Base-by-base conservation (phyloP, 2,329 filamentous ascomycete genomes). In the Albifimbria verrucaria region DNA sequence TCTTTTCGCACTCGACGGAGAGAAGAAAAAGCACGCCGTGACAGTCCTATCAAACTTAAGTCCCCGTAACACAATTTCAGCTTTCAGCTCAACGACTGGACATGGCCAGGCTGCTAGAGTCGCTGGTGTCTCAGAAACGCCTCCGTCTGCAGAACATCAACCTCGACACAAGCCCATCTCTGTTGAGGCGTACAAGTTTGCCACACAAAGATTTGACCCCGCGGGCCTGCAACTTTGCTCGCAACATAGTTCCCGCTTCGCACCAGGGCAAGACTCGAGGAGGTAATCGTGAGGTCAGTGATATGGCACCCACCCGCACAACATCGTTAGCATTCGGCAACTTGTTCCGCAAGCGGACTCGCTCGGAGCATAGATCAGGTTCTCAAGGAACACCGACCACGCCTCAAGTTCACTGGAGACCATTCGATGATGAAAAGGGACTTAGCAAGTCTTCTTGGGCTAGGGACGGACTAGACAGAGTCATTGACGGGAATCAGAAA, bases 291-390 rank as follows among this genome's bases (percentile, higher is more conserved):
- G n/a, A n/a, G n/a, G n/a, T n/a, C n/a, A n/a, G n/a, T n/a, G n/a
- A n/a, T n/a, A 20, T 20, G 15, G 12, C 17, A 7, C 26, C 25
- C 12, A 20, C 51, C 53, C 4, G 24, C 36, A 62, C 57, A n/a
- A 59, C 65, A 18, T 57, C 62, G 11, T 61, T 65, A 1, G 44
- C 59, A 1, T 55, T 68, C 12, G 50, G 61, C 4, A 57, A 51
- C 23, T 49, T 68, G 7, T 62, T 68, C 42, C 63, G 64, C 20
- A 67, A 60, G 32, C 59, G 59, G 28, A 55, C 55, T 22, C 59
- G 57, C 36, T 56, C 59, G 26, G 63, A 63, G 6, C 28, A 59
- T 23, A 50, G 52, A 1, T 53, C 45, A 4, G 50, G 50, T 41
- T 57, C 57, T 9, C 61, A 61, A 11, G 49, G 47, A 48, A 63